Evolutionary conservation across 257 asterid species (phyloP).

Genomic region (Fraxinus excelsior): DNA sequence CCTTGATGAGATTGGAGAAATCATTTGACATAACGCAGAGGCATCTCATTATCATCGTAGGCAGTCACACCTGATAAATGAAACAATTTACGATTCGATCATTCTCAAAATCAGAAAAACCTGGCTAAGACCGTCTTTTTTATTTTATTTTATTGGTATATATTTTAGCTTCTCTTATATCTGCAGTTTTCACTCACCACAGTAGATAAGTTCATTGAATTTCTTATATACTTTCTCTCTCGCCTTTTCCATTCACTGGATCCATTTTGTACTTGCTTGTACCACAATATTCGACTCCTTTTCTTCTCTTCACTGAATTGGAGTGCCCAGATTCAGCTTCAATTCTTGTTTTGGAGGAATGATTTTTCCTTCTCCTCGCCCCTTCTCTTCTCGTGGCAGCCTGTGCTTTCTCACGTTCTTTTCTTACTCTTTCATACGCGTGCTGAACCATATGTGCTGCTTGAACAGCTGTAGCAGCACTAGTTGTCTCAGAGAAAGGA

Average conservation of each 20-base stretch:
- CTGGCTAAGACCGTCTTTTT: no score
- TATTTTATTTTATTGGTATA: background rate
- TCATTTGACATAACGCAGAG: slow-evolving; percentile 57
- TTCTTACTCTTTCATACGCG: slow-evolving; percentile 73
- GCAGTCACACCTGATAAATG: slow-evolving; percentile 62
- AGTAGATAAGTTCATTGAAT: slow-evolving; percentile 31
- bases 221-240: slow-evolving; percentile 44
- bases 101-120: slow-evolving; percentile 52
- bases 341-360: slow-evolving; percentile 44
- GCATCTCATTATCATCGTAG: slow-evolving; percentile 70
- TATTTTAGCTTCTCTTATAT: slow-evolving; percentile 25
- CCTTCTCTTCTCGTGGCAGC: slow-evolving; percentile 64
- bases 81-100: slow-evolving; percentile 45
- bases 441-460: slow-evolving; percentile 72
- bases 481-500: slow-evolving; percentile 58
- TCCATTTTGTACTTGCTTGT: background rate
- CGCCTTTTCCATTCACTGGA: slow-evolving; percentile 46
- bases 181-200: slow-evolving; percentile 26
- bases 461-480: slow-evolving; percentile 54
- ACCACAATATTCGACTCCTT: slow-evolving; percentile 42
- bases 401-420: slow-evolving; percentile 71
- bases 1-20: slow-evolving; percentile 61
- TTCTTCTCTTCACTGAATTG: slow-evolving; percentile 57
- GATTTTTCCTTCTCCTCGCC: slow-evolving; percentile 43
- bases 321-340: slow-evolving; percentile 34